Evolutionary conservation across 2,329 filamentous ascomycete species (phyloP).

Genomic region (Xylariaceae sp.): DNA sequence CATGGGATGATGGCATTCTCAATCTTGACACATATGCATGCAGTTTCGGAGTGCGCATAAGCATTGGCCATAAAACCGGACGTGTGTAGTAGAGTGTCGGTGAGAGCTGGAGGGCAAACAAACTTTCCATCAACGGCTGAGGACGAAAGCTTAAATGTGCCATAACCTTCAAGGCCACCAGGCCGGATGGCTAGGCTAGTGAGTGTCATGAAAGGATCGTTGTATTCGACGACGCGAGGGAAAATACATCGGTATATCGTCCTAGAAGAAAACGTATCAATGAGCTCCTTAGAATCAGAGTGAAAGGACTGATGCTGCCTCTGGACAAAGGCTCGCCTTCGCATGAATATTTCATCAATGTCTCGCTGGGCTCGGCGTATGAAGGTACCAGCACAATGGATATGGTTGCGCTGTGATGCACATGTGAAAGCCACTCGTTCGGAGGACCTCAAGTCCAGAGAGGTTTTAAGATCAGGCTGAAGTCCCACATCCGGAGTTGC

Average conservation of each 20-base stretch:
- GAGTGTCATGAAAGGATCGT: constrained; percentile 36
- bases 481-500: too few relatives aligned
- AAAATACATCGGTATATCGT: constrained; percentile 41
- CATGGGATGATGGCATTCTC: constrained; percentile 33
- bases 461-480: constrained; percentile 7
- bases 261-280: constrained; percentile 27
- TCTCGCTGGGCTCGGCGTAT: constrained; percentile 7
- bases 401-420: too few relatives aligned
- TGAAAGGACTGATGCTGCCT: constrained; percentile 13
- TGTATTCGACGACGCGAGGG: constrained; percentile 41
- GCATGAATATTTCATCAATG: constrained; percentile 12
- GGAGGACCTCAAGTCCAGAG: too few relatives aligned
- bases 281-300: background rate
- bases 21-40: constrained; percentile 40
- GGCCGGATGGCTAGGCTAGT: constrained; percentile 36
- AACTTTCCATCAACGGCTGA: constrained; percentile 23
- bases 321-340: constrained; percentile 18
- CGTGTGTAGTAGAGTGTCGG: constrained; percentile 43
- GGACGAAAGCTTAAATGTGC: constrained; percentile 15
- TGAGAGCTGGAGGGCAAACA: constrained; percentile 37
- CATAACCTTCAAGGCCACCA: constrained; percentile 31
- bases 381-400: constrained; percentile 17
- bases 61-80: constrained; percentile 43
- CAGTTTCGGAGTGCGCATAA: constrained; percentile 35
- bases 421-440: too few relatives aligned